phyloP scores from a whole-genome alignment of 306 rosid genomes.

The Rosa multiflora region DNA sequence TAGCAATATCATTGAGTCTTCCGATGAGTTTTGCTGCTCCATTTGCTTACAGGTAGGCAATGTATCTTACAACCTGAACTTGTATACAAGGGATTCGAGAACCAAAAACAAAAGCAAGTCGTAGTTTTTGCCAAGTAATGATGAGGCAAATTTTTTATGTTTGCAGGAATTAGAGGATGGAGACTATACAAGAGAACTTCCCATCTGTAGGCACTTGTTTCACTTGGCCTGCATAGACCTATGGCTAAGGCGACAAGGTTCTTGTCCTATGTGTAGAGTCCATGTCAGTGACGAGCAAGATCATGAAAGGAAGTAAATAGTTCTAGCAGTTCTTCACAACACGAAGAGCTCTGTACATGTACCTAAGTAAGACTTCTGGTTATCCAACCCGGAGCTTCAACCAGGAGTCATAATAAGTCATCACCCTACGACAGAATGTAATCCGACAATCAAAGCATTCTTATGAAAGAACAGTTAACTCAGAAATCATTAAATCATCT shows the following conservation, averaged over 20 bases:
- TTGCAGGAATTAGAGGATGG: constrained; percentile 42
- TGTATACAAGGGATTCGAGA: not conserved
- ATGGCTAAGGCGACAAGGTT: constrained; percentile 43
- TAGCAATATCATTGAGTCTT: not conserved
- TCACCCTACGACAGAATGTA: not conserved
- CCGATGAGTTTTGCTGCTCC: constrained; percentile 38
- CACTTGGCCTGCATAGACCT: constrained; percentile 50
- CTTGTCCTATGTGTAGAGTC: constrained; percentile 54
- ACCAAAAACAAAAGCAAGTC: not conserved
- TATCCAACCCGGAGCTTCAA: not conserved
- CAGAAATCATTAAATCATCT: not conserved
- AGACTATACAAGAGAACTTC: constrained; percentile 44
- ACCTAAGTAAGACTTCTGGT: not conserved
- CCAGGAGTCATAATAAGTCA: not conserved
- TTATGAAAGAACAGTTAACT: not conserved
- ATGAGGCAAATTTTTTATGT: not conserved
- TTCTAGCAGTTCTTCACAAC: not conserved
- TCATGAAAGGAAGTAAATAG: not conserved
- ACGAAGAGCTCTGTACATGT: not conserved
- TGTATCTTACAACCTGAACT: not conserved
- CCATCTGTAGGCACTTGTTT: constrained; percentile 49
- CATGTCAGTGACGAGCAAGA: not conserved
- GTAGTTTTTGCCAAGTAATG: not conserved
- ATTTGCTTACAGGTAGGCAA: constrained; percentile 53
- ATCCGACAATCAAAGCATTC: not conserved